Percentiles rank a stretch among this genome's conserved stretches.
Conservation (phyloP, 2,329 filamentous ascomycete species). For the Fonsecaea pedrosoi region DNA sequence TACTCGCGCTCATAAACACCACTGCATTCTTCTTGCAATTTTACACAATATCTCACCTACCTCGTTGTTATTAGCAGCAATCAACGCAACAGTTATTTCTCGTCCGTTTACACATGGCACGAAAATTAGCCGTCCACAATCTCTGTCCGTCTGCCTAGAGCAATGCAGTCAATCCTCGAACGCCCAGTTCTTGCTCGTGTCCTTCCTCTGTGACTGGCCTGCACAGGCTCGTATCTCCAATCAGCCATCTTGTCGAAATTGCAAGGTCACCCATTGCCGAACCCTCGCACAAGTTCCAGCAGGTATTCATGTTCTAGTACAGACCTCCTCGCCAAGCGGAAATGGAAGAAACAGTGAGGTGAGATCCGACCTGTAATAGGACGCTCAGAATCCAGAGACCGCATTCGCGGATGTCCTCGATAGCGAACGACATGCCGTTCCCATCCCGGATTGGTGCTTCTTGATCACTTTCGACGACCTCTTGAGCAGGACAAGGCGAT, state of each 20-base stretch:
- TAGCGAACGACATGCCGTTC: conserved; percentile 16
- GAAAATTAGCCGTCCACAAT: conserved; percentile 40
- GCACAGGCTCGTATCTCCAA: conserved; percentile 47
- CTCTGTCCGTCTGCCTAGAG: conserved; percentile 44
- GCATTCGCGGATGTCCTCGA: conserved; percentile 1
- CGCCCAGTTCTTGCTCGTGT: conserved; percentile 47
- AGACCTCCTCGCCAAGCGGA: conserved; percentile 50
- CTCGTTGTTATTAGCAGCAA: background rate
- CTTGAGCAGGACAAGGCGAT: conserved; percentile 37
- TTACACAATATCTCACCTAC: background rate
- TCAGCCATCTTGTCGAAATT: conserved; percentile 56
- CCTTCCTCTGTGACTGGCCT: conserved; percentile 43
- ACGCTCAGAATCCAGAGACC: conserved; percentile 37
- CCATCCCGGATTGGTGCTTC: conserved; percentile 38
- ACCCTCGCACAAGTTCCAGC: conserved; percentile 40
- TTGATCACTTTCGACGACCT: conserved; percentile 40
- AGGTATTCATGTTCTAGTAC: conserved; percentile 54
- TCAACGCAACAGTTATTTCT: conserved; percentile 15
- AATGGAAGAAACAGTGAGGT: conserved; percentile 54
- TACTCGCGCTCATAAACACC: background rate
- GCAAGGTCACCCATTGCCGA: conserved; percentile 53
- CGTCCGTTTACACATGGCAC: conserved; percentile 37
- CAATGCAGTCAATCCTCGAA: conserved; percentile 43
- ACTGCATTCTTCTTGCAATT: background rate
- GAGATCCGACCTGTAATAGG: conserved; percentile 54